Evolutionary conservation across 768 basidiomycete genomes (phyloP), one percentile per base, ranked within the genome.

Genomic region (Crassisporium funariophilum): DNA sequence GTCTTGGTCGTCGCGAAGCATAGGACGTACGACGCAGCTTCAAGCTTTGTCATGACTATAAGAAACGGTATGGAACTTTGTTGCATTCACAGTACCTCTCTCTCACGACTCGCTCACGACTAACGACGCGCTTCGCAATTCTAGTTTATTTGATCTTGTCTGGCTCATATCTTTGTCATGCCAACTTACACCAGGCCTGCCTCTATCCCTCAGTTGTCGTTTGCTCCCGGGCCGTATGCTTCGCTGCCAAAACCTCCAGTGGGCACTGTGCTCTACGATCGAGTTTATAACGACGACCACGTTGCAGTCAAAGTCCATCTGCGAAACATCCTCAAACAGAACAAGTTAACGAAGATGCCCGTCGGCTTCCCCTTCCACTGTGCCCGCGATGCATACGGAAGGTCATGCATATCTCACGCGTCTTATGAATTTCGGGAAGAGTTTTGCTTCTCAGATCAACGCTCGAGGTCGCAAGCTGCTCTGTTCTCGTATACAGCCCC

Each of bases 371-470:
- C 74, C 1, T 70, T 74, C 47, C 66, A 54, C 31, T 59, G 55
- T 41, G 50, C 56, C 31, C 47, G 48, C 20, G 59, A 62, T 40
- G 52, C 45, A 11, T 51, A 59, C 22, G 63, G 62, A 13, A 42
- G 49, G 3, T 44, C 49, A 3, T 45, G 41, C 33, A 50, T 67
- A 16, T 65, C 65, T 21, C 56, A 67, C 38, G 61, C 59, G 20
- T 59, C 70, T n/a, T 74, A 65, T 41, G 70, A 73, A 44, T 67
- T 74, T 46, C 53, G 48, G 13, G 66, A 71, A 40, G 53, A 63
- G 21, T 49, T 66, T n/a, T 51, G 31, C n/a, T 38, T 50, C 16
- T 40, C 59, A 16, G 59, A 60, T n/a, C 50, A 55, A 21, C 52
- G 50, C 25, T 40, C 60, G 46, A 54, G 57, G 38, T 47, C 49